phyloP scores from a whole-genome alignment of 805 yeast genomes.

The Komagataella ulmi region DNA sequence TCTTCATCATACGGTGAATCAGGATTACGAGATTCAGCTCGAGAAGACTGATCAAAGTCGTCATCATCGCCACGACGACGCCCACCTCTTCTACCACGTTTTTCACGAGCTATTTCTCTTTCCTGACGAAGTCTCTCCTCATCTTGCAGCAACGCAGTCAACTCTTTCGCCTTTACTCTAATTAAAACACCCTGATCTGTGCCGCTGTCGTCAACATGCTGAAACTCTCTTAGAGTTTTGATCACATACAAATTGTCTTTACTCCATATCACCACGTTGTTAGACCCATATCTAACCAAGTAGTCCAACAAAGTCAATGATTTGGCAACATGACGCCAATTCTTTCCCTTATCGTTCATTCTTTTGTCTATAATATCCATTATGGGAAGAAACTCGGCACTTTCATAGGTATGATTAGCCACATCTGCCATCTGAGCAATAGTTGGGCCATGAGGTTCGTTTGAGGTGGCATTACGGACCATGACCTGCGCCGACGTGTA shows the following conservation, averaged over 20 bases:
- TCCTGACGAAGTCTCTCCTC: constrained; percentile 70
- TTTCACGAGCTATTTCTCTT: constrained; percentile 28
- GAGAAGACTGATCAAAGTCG: not conserved
- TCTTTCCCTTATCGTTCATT: constrained; percentile 88
- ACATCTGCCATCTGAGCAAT: constrained; percentile 74
- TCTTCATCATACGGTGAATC: constrained; percentile 50
- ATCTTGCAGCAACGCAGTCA: constrained; percentile 67
- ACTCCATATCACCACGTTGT: constrained; percentile 84
- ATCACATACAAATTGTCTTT: constrained; percentile 78
- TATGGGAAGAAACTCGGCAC: constrained; percentile 67
- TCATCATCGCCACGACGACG: constrained; percentile 10
- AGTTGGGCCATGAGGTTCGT: constrained; percentile 78
- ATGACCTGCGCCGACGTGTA: constrained; percentile 74
- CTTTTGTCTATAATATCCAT: constrained; percentile 93
- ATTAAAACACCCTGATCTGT: constrained; percentile 81
- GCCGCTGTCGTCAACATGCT: constrained; percentile 63
- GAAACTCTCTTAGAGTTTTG: constrained; percentile 85
- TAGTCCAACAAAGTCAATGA: constrained; percentile 83
- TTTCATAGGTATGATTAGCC: constrained; percentile 57
- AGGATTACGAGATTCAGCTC: not conserved
- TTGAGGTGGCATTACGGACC: constrained; percentile 87
- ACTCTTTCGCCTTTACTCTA: constrained; percentile 81
- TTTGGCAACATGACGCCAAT: constrained; percentile 94
- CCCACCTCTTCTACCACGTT: constrained; percentile 17
- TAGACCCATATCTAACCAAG: constrained; percentile 74